Base-by-base conservation (phyloP, 176 grass and related monocot species). In the Thinopyrum elongatum region DNA sequence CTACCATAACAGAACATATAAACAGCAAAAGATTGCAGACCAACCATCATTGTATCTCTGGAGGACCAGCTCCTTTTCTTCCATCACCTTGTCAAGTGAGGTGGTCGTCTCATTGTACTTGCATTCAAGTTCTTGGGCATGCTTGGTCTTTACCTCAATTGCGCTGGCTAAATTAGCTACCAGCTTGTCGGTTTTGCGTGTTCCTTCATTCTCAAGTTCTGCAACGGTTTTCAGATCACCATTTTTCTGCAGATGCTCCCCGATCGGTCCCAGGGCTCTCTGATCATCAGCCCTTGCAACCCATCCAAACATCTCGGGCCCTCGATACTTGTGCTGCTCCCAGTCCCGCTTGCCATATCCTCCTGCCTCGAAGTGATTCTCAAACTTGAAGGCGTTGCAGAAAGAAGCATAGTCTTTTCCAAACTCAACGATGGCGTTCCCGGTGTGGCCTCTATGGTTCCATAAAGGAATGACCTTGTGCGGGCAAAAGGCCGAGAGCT, bases 81-180 rank as follows among this genome's bases (percentile, higher is more conserved):
- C 80, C 89, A 91, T 91, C 42, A 91, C 87, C 29, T n/a, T 87
- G 33, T 84, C 82, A 83, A 91, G 89, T 25, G 89, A 87, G 39
- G 65, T 16, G 22, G 73, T 87, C 2, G 80, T 87, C 84, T 91
- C 84, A 34, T 76, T 91, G 65, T 80, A 91, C 78, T 87, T 91
- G 74, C 30, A 72, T 25, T 87, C 85, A 57, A 91, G 84, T 65
- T 87, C 74, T 13, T 80, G 85, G 38, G 59, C 78, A 72, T 91
- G 89, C 51, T 41, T 81, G 13, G 65, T 65, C 84, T 91, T 91
- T 9, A 30, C 80, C 75, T 91, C 66, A 57, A 91, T 84, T 80
- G 76, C 33, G 38, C 70, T 87, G 12, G 89, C 85, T 29, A 91
- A 12, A 78, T 87, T 84, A 25, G 80, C 65, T 31, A 91, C 89